These are phyloP conservation scores for Psidium guajava DNA, from an alignment of 345 rosid species.

Conservation along the genomic window DNA sequence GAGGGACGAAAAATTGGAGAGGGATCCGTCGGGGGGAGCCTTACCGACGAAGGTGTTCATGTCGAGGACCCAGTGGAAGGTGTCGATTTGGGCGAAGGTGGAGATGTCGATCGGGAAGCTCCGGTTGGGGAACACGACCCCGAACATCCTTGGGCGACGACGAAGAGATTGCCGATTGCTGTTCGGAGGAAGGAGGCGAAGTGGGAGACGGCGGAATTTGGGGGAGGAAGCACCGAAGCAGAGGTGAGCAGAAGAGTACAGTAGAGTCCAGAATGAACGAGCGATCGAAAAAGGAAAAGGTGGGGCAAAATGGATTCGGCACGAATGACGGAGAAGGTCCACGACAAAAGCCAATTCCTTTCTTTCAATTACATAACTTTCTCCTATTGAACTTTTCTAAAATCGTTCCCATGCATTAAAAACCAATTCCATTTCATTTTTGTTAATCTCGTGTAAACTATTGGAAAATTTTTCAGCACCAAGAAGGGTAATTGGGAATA, in stretches of 20 bases:
- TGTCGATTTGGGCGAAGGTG: conserved; percentile 78
- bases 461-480: neutral
- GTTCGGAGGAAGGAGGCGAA: neutral
- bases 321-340: neutral
- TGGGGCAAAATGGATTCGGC: neutral
- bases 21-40: neutral
- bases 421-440: neutral
- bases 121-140: conserved; percentile 90
- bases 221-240: neutral
- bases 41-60: conserved; percentile 92
- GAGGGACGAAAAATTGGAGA: neutral
- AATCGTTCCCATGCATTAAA: neutral
- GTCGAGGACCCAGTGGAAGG: conserved; percentile 92
- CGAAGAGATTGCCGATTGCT: too few relatives aligned
- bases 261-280: neutral
- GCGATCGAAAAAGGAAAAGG: neutral
- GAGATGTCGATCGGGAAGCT: conserved; percentile 95
- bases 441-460: neutral
- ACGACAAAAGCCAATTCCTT: neutral
- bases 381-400: too few relatives aligned
- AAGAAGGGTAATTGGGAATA: too few relatives aligned
- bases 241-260: neutral
- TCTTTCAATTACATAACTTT: too few relatives aligned
- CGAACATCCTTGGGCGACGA: conserved; percentile 40
- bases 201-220: neutral